Base-by-base conservation (phyloP, 768 basidiomycete species). In the Suillus luteus region DNA sequence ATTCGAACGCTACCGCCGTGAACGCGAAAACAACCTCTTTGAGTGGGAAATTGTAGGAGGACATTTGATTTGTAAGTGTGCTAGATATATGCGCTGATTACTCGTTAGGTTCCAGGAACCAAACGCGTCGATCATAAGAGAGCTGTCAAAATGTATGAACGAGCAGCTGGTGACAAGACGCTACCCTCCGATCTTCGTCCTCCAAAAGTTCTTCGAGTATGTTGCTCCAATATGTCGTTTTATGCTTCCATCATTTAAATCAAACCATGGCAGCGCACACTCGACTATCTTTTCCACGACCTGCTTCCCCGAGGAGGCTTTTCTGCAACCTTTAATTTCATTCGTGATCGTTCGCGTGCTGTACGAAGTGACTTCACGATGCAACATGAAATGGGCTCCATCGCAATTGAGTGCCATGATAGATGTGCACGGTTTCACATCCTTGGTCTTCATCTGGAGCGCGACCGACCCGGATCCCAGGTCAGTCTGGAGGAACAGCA, bases 401-500 rank as follows among this genome's bases (percentile, higher is more conserved):
- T 88, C 52, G 93, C 95, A 3, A 94, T 96, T 57, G 90, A 92
- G 68, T 95, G 92, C 69, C 91, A 96, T 69, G 96, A 95, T 71
- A 87, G 96, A 60, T 96, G 96, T 72, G 96, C 91, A 48, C 86
- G 96, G 43, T 98, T 92, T 70, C 96, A 99, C 74, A 92, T 98
- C 61, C 79, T 98, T 1, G 89, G 90, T 0, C 74, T 96, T 31
- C 92, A 95, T 65, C 75, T 78, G 10, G 75, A 87, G 73, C 84
- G 88, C 31, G 85, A 89, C 67, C 79, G 75, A 43, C 37, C 76
- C 1, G 80, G 80, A 3, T 90, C 93, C 72, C 85, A 86, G 37
- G 73, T 88, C 68, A 78, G 84, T 17, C 72, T 95, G 75, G 95
- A 96, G 73, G 88, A 93, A 63, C 93, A 96, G 71, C 93, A 95